Base-by-base conservation (phyloP, 164 flowering plant species). In the Nymphaea thermarum region DNA sequence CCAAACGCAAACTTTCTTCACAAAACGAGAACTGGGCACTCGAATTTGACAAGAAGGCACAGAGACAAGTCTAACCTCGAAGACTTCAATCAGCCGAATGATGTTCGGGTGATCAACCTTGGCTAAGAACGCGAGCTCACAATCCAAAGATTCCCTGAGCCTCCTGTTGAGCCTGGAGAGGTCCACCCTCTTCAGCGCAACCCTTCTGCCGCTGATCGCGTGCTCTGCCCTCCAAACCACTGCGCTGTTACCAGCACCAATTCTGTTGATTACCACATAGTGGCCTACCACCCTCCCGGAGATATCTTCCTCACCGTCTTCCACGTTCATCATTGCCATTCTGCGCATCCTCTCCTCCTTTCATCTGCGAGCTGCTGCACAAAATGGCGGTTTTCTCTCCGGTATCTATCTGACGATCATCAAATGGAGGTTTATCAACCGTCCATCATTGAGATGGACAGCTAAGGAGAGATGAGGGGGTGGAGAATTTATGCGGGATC, bases 41-140 rank as follows among this genome's bases (percentile, higher is more conserved):
- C 57, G 57, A 51, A 51, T 8, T 51, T 15, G 12, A 51, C 8
- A 8, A 51, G 14, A 51, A 51, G 5, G 57, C 57, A 51, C 12
- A 51, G 57, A 51, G 14, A 51, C 57, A 8, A 15, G 57, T 15
- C 36, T 15, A 66, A 87, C 94, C 82, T 81, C 69, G 64, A 85
- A 71, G 2, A 74, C 80, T 8, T 85, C 71, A 67, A 82, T 67
- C 62, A 86, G 90, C 41, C 85, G 85, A 67, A 88, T 71, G 72
- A 86, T 88, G 72, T 88, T 88, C 42, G 88, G 89, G 69, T 88
- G 94, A 25, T 76, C 67, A 43, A 88, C 86, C 66, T 78, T 71
- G 65, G 87, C 80, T 59, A 88, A 74, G 80, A 88, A 85, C 47
- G 59, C 67, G 75, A 88, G 71, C 80, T 88, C 94, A 62, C 86